Evolutionary conservation across 1,284 basidiomycete genomes (phyloP).

Genomic region (Boletellus deceptivus): DNA sequence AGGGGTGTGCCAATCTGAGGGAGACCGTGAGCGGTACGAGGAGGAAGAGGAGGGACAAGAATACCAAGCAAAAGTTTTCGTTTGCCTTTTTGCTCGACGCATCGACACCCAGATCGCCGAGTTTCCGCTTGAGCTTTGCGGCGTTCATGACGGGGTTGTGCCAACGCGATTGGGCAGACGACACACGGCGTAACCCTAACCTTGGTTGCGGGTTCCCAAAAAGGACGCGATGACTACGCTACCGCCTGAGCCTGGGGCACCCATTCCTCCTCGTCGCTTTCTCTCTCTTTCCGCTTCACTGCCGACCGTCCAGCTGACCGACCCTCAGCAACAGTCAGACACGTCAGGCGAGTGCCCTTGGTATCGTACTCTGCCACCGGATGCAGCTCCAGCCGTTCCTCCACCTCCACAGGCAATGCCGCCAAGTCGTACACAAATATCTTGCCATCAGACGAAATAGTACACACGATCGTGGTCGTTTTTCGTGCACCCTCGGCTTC

Average conservation of each 20-base stretch:
- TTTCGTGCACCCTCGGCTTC: conserved; percentile 18
- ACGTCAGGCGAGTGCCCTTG: conserved; percentile 81
- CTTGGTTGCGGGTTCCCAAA: neutral
- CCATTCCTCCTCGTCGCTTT: conserved; percentile 29
- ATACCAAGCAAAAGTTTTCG: conserved; percentile 85
- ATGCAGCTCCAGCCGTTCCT: conserved; percentile 41
- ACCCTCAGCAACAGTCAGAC: conserved; percentile 65
- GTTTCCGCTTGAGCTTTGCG: conserved; percentile 67
- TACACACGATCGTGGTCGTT: conserved; percentile 65
- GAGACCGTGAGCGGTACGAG: conserved; percentile 9
- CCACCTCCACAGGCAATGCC: conserved; percentile 35
- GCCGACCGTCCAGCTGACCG: conserved; percentile 18
- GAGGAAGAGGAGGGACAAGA: conserved; percentile 18
- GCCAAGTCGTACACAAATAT: conserved; percentile 79
- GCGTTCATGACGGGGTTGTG: conserved; percentile 42
- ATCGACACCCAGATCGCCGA: conserved; percentile 79
- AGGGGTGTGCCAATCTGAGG: conserved; percentile 86
- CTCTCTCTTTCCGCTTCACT: conserved; percentile 40
- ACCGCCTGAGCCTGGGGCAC: neutral
- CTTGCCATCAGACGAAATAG: conserved; percentile 82
- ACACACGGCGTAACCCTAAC: neutral
- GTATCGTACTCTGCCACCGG: conserved; percentile 76
- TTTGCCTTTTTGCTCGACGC: conserved; percentile 66
- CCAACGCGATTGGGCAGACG: no score
- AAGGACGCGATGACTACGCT: no score